Base-by-base conservation (phyloP, 73 alveolate genomes). In the Paramecium sonneborni region DNA sequence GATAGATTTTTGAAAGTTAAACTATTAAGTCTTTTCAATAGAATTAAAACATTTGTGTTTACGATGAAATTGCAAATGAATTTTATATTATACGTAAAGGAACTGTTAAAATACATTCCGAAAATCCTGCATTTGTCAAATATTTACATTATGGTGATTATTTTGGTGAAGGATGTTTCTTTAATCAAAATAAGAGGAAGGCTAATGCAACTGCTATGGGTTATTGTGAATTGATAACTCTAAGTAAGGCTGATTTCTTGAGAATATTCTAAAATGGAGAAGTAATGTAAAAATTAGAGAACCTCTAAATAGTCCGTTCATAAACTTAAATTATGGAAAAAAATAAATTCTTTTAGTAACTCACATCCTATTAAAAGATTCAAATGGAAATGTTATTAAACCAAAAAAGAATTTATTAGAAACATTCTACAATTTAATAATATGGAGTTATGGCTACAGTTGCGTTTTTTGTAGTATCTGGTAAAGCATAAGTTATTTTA, bases 151-250 rank as follows among this genome's bases (percentile, higher is more conserved):
- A 56, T 86, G 93, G 93, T 20, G 93, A 86, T 62, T 86, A 86
- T 58, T 86, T 86, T 86, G 93, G 93, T 28, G 93, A 86, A 26
- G 86, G 88, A 10, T 57, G 86, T 21, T 76, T 86, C 39, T 35
- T 86, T n/a, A 57, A 86, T 20, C 11, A 46, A 57, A 39, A 52
- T 34, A 62, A 62, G 34, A 86, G 56, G 24, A 86, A 82, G 34
- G 93, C 93, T 2, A 86, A 76, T 24, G 93, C 87, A 15, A 57
- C 84, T 21, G 93, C 93, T 6, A 38, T 62, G 84, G 67, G 70
- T 32, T 62, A 86, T 21, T 86, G 86, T 20, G 30, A 86, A 10
- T 67, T 86, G 23, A 56, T 86, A 12, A 23, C 88, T 2, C 18
- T 86, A n/a, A 79, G 76, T 56, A 86, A 79, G 18, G 88, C 44